These are phyloP conservation scores for Peronospora belbahrii DNA, from an alignment of 352 stramenopile species.

Conservation along the genomic window DNA sequence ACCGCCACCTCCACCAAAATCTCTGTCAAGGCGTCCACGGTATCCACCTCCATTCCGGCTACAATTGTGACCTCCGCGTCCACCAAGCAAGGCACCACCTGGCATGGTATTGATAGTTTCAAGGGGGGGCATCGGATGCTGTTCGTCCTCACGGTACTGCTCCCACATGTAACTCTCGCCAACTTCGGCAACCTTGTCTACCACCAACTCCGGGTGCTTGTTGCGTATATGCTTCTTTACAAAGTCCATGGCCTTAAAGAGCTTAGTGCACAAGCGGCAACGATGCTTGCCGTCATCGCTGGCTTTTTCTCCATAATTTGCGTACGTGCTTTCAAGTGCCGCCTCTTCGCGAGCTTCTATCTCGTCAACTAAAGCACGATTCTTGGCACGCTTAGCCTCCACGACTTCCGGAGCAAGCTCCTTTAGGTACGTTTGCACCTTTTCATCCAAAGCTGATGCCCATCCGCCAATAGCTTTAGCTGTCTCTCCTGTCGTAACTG, in stretches of 20 bases:
- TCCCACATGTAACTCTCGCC: constrained; percentile 86
- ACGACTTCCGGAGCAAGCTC: constrained; percentile 46
- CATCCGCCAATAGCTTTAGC: constrained; percentile 57
- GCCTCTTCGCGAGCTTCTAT: constrained; percentile 69
- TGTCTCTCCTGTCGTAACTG: constrained; percentile 13
- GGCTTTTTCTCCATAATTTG: constrained; percentile 78
- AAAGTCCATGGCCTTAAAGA: constrained; percentile 85
- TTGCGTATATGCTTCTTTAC: constrained; percentile 87
- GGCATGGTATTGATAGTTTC: constrained; percentile 59
- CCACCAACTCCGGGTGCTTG: constrained; percentile 76
- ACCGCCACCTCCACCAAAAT: constrained; percentile 23
- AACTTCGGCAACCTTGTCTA: constrained; percentile 75
- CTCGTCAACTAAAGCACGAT: constrained; percentile 59
- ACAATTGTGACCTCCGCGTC: constrained; percentile 27
- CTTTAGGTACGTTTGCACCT: constrained; percentile 59
- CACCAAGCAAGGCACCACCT: constrained; percentile 46
- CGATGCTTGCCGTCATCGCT: constrained; percentile 78
- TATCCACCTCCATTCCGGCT: constrained; percentile 24
- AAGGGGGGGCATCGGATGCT: constrained; percentile 65
- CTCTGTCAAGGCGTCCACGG: constrained; percentile 23
- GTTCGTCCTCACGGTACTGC: constrained; percentile 73
- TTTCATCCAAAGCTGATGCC: constrained; percentile 68
- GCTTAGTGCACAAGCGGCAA: constrained; percentile 77
- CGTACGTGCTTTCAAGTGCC: constrained; percentile 64
- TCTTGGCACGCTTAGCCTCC: constrained; percentile 40